Percentiles rank a stretch among this genome's conserved stretches.
Conservation (phyloP, 495 filamentous ascomycete species). For the Pyrenula massariospora region DNA sequence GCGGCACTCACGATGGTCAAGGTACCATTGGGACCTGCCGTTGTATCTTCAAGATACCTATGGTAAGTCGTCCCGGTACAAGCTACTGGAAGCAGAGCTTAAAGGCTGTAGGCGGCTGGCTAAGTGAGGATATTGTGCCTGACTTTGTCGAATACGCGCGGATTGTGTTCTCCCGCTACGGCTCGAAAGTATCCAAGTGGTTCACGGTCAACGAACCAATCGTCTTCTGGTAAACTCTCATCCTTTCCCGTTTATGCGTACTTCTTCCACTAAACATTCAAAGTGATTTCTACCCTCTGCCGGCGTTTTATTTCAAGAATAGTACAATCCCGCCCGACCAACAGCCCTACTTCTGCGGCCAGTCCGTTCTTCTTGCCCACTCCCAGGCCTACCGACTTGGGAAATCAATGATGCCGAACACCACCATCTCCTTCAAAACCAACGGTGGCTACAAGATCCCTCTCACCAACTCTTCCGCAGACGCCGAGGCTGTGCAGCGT, state of each 20-base stretch:
- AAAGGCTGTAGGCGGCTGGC: slow-evolving; percentile 14
- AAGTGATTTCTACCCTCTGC: slow-evolving; percentile 14
- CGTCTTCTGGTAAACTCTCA: slow-evolving; percentile 10
- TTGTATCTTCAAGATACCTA: background rate
- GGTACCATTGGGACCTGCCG: background rate
- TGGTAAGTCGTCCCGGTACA: background rate
- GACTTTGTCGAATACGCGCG: slow-evolving; percentile 27
- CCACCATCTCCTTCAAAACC: slow-evolving; percentile 20
- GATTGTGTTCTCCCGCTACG: slow-evolving; percentile 26
- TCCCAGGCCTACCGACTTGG: slow-evolving; percentile 19
- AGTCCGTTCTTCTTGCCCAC: slow-evolving; percentile 22
- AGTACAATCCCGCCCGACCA: slow-evolving; percentile 16
- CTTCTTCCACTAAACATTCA: slow-evolving; percentile 4
- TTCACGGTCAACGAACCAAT: slow-evolving; percentile 34
- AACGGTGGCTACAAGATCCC: slow-evolving; percentile 27
- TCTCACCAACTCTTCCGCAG: slow-evolving; percentile 10
- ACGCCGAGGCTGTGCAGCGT: slow-evolving; percentile 18
- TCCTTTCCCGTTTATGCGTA: too few relatives aligned
- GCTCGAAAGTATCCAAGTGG: slow-evolving; percentile 32
- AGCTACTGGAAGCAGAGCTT: background rate
- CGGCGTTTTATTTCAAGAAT: slow-evolving; percentile 20
- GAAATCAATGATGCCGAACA: slow-evolving; percentile 18
- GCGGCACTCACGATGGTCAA: background rate
- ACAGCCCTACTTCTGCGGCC: slow-evolving; percentile 22
- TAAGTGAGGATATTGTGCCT: slow-evolving; percentile 21